Percentiles rank a stretch among this genome's conserved stretches.
Conservation (phyloP, 352 stramenopile genomes). For the Globisporangium cystogenes region DNA sequence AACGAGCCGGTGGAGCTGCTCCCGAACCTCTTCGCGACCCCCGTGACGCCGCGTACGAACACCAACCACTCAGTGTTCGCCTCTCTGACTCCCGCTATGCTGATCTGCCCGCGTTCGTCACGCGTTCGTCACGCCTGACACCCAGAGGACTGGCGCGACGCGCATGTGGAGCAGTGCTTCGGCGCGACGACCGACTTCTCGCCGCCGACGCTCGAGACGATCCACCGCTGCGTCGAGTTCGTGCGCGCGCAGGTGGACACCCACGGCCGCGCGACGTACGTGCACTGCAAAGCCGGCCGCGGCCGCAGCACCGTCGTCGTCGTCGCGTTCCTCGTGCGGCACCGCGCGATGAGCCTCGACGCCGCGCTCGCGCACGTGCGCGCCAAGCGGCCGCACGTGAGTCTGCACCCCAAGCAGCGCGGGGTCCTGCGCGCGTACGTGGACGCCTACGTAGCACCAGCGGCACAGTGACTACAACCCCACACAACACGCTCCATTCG, state of each 20-base stretch:
- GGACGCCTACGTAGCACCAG: constrained; percentile 1
- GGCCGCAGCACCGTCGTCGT: constrained; percentile 72
- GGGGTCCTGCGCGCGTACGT: constrained; percentile 40
- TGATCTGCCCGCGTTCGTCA: background rate
- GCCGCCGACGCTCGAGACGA: constrained; percentile 55
- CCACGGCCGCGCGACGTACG: constrained; percentile 54
- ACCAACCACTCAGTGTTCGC: too few species aligned
- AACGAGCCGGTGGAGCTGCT: constrained; percentile 64
- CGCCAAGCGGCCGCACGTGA: constrained; percentile 55
- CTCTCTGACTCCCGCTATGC: too few species aligned
- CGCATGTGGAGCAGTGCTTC: constrained; percentile 51
- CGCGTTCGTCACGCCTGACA: background rate
- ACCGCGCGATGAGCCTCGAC: constrained; percentile 50
- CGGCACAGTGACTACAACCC: too few species aligned
- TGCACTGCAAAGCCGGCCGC: constrained; percentile 79
- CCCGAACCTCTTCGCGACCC: constrained; percentile 54
- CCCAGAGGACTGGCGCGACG: constrained; percentile 51
- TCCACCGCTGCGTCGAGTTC: constrained; percentile 60
- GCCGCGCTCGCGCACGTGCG: constrained; percentile 49
- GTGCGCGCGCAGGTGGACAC: constrained; percentile 51
- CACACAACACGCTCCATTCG: too few species aligned
- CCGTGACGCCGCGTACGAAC: constrained; percentile 43
- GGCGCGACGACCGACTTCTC: constrained; percentile 63
- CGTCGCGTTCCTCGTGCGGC: constrained; percentile 60
- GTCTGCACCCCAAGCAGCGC: constrained; percentile 53